phyloP scores from a whole-genome alignment of 768 basidiomycete genomes.

The Rhodocollybia butyracea region DNA sequence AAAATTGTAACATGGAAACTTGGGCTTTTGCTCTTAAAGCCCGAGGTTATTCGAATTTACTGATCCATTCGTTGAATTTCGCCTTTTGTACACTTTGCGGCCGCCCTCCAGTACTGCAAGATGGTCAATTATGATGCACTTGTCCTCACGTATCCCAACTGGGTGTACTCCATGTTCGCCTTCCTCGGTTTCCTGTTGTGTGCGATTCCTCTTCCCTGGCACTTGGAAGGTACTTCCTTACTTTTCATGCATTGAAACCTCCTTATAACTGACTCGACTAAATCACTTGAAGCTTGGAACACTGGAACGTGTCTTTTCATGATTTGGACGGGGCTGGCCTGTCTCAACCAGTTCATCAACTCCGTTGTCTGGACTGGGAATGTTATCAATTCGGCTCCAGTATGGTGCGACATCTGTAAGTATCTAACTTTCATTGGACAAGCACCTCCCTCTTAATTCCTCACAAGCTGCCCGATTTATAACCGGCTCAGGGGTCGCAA shows the following conservation, averaged over 20 bases:
- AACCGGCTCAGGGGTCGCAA: slow-evolving; percentile 40
- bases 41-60: slow-evolving; percentile 7
- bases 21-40: slow-evolving; percentile 37
- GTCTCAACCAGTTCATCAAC: slow-evolving; percentile 50
- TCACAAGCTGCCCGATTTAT: slow-evolving; percentile 40
- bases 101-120: slow-evolving; percentile 9
- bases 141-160: slow-evolving; percentile 34
- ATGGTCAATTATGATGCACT: not conserved
- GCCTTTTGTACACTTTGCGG: slow-evolving; percentile 28
- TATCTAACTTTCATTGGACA: slow-evolving; percentile 12
- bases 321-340: slow-evolving; percentile 45
- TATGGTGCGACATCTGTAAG: slow-evolving; percentile 55
- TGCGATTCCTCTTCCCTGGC: slow-evolving; percentile 64
- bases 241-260: not conserved
- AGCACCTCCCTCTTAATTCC: not conserved
- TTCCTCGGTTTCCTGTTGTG: slow-evolving; percentile 58
- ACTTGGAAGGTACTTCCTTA: slow-evolving; percentile 50
- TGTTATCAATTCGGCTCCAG: slow-evolving; percentile 32
- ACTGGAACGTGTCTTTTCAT: slow-evolving; percentile 59
- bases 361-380: slow-evolving; percentile 54
- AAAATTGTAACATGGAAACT: slow-evolving; percentile 36
- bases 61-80: slow-evolving; percentile 20
- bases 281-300: slow-evolving; percentile 42
- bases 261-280: too few relatives aligned
- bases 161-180: slow-evolving; percentile 45